Evolutionary conservation across 208 protist genomes (phyloP), one percentile per base, ranked within the genome.

Genomic region (Trypanosomatidae sp.): DNA sequence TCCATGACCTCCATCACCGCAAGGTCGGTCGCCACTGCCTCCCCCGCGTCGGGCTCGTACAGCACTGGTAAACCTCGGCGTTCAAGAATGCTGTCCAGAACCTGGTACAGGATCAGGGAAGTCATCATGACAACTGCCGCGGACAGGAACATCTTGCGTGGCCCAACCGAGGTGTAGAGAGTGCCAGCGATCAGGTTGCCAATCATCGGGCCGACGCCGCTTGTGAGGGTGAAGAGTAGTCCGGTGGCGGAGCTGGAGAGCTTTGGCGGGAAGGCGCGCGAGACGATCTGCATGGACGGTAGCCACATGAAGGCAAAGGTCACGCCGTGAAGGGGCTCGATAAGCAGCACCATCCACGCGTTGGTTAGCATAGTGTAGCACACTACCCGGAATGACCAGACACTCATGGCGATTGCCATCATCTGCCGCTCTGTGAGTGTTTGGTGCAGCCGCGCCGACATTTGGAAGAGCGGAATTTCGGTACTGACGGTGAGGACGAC

Each of bases 301-400:
- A 90, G 67, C 89, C 91, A 96, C 77, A 84, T 88, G 47, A 89
- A 69, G 71, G 72, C 85, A 73, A 92, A 96, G 41, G 87, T 85
- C 62, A 93, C 53, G 60, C 89, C 91, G 70, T 93, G 91, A 49
- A 94, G 73, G 17, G 89, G 87, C 64, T 92, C 88, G 28, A 93
- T 72, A 9, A 91, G 73, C 43, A 95, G 72, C 25, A 91, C 88
- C 47, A 79, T 53, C 84, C 87, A 92, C 52, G 91, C 87, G 22
- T 82, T 85, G 0, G 55, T 28, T 13, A 93, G 73, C 22, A 92
- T 56, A 7, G 88, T 74, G 76, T 93, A 96, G 53, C 80, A 78
- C n/a, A 84, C 55, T 6, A 87, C 87, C 25, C 91, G 82, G 53
- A 91, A 44, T 1, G 79, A 44, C 85, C 82, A 92, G 5, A 79